Percentiles rank a stretch among this genome's conserved stretches.
These are phyloP conservation scores for Hymenoscyphus albidus DNA, from an alignment of 2,329 filamentous ascomycete species.

Conservation along the genomic window DNA sequence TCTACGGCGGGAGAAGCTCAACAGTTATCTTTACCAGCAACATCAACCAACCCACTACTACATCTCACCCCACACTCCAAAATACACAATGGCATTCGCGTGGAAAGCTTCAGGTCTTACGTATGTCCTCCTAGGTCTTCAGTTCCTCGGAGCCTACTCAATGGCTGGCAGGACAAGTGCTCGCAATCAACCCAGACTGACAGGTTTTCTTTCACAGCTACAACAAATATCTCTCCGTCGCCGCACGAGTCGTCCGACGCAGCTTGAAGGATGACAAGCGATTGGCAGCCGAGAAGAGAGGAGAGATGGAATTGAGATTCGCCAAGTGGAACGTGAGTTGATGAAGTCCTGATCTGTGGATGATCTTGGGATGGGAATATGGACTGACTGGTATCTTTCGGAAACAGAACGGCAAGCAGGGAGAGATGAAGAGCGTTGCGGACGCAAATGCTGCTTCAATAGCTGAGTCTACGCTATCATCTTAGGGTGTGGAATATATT, in stretches of 20 bases:
- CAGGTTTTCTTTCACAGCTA: slow-evolving; percentile 62
- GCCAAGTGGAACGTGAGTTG: slow-evolving; percentile 88
- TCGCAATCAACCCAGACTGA: slow-evolving; percentile 25
- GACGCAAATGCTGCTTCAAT: slow-evolving; percentile 47
- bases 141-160: neutral
- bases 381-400: slow-evolving; percentile 19
- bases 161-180: neutral
- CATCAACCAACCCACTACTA: slow-evolving; percentile 17
- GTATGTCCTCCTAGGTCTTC: slow-evolving; percentile 28
- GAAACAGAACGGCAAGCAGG: slow-evolving; percentile 88
- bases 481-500: neutral
- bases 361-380: slow-evolving; percentile 17
- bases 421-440: slow-evolving; percentile 71
- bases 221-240: slow-evolving; percentile 98
- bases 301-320: slow-evolving; percentile 84
- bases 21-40: slow-evolving; percentile 1
- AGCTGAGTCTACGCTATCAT: slow-evolving; percentile 28
- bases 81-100: slow-evolving; percentile 74
- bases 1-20: neutral
- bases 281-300: slow-evolving; percentile 81
- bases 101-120: slow-evolving; percentile 97
- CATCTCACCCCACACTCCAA: slow-evolving; percentile 24
- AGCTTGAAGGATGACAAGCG: slow-evolving; percentile 96
- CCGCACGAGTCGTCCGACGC: slow-evolving; percentile 89
- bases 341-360: neutral